phyloP scores from a whole-genome alignment of 192 early-diverging fungal species.

The Pilobolus umbonatus region DNA sequence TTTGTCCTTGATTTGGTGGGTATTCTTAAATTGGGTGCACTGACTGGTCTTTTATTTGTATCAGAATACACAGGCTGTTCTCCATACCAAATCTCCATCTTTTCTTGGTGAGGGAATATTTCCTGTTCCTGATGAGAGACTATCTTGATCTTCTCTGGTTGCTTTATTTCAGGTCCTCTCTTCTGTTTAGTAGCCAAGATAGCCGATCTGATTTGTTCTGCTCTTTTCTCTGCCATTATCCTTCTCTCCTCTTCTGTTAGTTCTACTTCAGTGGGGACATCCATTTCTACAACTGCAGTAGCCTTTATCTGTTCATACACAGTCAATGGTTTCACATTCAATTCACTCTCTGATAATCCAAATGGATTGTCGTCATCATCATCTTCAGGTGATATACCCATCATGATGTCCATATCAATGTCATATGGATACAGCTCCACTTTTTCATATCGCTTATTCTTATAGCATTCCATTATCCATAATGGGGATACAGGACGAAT shows the following conservation, averaged over 20 bases:
- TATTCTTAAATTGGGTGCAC: no score
- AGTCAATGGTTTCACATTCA: neutral
- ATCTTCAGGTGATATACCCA: neutral
- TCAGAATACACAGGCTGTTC: neutral
- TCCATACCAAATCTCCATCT: neutral
- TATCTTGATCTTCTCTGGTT: neutral
- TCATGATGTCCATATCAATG: neutral
- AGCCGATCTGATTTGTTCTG: neutral
- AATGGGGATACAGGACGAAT: neutral
- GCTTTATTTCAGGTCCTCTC: neutral
- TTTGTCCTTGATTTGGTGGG: no score
- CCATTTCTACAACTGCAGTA: neutral
- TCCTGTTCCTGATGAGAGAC: neutral
- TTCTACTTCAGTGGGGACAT: neutral
- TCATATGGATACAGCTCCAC: neutral
- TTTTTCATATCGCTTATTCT: neutral
- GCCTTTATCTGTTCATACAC: neutral
- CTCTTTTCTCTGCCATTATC: neutral
- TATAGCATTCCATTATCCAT: constrained; percentile 1
- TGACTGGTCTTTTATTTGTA: no score
- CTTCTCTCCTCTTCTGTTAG: neutral
- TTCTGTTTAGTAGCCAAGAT: neutral
- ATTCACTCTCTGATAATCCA: neutral
- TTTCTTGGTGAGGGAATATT: no score
- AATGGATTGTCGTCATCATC: neutral